Evolutionary conservation across 345 rosid genomes (phyloP).

Genomic region (Heritiera fomes): DNA sequence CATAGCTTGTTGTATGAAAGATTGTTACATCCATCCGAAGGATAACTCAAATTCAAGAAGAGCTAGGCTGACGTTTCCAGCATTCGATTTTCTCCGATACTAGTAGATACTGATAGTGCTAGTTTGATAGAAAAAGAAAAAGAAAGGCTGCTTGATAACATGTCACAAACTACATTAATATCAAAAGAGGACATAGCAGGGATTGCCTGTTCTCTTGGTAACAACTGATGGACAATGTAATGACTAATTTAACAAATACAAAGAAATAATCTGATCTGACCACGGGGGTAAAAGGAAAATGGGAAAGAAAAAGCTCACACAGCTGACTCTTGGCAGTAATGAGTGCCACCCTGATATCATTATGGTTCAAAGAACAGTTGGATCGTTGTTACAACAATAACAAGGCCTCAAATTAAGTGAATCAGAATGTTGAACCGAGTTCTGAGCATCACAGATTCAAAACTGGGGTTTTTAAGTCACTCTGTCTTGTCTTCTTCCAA

Average conservation of each 20-base stretch:
- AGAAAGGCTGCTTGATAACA: not conserved
- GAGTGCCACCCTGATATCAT: not conserved
- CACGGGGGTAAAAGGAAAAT: not conserved
- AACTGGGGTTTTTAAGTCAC: conserved; percentile 28
- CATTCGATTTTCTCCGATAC: too few species aligned
- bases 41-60: too few species aligned
- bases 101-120: not conserved
- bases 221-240: conserved; percentile 5
- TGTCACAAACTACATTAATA: conserved; percentile 22
- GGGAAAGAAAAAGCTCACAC: not conserved
- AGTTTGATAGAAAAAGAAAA: too few species aligned
- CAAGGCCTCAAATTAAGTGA: conserved; percentile 5
- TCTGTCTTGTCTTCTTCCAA: conserved; percentile 83
- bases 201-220: not conserved
- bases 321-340: conserved; percentile 14
- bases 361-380: not conserved
- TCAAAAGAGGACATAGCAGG: not conserved
- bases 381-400: conserved; percentile 18
- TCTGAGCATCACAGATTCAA: not conserved
- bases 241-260: not conserved
- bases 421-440: conserved; percentile 3
- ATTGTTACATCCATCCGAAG: too few species aligned
- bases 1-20: too few species aligned
- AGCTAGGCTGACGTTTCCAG: too few species aligned
- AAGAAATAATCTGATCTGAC: not conserved